phyloP scores from a whole-genome alignment of 345 rosid species.

The Linum trigynum region DNA sequence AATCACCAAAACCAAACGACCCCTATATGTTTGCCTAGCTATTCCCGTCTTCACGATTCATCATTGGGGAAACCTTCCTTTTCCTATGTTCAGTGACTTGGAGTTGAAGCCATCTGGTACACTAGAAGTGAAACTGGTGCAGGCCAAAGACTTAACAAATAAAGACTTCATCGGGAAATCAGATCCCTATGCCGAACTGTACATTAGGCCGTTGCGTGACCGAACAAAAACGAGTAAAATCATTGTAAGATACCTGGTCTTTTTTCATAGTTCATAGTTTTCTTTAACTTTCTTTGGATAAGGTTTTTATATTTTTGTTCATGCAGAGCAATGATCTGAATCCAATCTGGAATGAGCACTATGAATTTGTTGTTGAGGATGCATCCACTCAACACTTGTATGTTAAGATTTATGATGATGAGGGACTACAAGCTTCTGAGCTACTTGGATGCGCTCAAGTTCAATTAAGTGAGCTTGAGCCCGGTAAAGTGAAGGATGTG shows the following conservation, averaged over 20 bases:
- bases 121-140: constrained; percentile 97
- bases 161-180: constrained; percentile 95
- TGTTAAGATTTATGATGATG: constrained; percentile 80
- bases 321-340: constrained; percentile 83
- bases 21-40: no score
- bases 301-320: constrained; percentile 11
- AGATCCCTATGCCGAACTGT: constrained; percentile 81
- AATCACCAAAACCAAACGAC: no score
- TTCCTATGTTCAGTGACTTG: constrained; percentile 53
- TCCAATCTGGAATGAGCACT: constrained; percentile 99
- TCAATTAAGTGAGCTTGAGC: constrained; percentile 65
- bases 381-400: constrained; percentile 83
- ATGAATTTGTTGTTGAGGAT: constrained; percentile 82
- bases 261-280: constrained; percentile 3
- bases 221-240: constrained; percentile 71
- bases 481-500: constrained; percentile 97
- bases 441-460: constrained; percentile 84
- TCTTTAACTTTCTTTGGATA: constrained; percentile 8
- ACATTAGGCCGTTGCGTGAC: constrained; percentile 72
- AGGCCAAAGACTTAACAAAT: constrained; percentile 83
- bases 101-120: constrained; percentile 89
- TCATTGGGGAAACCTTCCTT: constrained; percentile 1
- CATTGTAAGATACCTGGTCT: constrained; percentile 44
- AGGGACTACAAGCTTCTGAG: constrained; percentile 87
- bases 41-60: not conserved